Conservation (phyloP, 2,329 filamentous ascomycete genomes). For the Microdochium paspali region DNA sequence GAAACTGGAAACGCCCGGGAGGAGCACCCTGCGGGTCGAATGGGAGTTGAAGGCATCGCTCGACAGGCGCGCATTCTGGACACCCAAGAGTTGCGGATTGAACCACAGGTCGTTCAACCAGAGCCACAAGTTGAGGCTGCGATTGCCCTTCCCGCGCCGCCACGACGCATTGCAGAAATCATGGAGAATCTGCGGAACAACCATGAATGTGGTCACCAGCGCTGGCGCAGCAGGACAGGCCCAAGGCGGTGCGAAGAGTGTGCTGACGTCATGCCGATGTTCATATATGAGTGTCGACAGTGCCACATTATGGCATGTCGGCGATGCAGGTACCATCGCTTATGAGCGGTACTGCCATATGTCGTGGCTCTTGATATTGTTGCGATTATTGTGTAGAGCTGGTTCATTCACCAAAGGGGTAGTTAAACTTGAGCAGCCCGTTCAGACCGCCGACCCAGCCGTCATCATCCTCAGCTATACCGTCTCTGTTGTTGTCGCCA, state of each 20-base stretch:
- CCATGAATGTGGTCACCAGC: slow-evolving; percentile 28
- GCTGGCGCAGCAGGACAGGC: slow-evolving; percentile 19
- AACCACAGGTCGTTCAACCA: no score
- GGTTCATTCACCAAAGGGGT: slow-evolving; percentile 69
- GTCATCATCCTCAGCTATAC: slow-evolving; percentile 59
- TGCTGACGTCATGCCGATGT: slow-evolving; percentile 20
- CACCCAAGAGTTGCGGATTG: no score
- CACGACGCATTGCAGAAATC: slow-evolving; percentile 10
- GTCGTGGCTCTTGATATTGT: neutral
- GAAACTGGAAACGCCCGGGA: no score
- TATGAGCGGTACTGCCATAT: slow-evolving; percentile 12
- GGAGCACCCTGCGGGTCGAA: no score
- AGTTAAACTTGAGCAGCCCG: slow-evolving; percentile 91
- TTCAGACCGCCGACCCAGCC: slow-evolving; percentile 96
- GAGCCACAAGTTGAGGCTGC: no score
- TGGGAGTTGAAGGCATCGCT: no score
- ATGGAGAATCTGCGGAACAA: slow-evolving; percentile 18
- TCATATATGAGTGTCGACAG: slow-evolving; percentile 34
- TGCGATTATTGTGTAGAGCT: no score
- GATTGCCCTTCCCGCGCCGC: no score
- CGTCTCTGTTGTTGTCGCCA: slow-evolving; percentile 26
- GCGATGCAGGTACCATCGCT: slow-evolving; percentile 33
- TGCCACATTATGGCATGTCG: slow-evolving; percentile 35
- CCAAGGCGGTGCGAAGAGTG: slow-evolving; percentile 12
- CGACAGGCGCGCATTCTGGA: no score